phyloP scores from a whole-genome alignment of 2,329 filamentous ascomycete species.

The Trichoderma sp. region DNA sequence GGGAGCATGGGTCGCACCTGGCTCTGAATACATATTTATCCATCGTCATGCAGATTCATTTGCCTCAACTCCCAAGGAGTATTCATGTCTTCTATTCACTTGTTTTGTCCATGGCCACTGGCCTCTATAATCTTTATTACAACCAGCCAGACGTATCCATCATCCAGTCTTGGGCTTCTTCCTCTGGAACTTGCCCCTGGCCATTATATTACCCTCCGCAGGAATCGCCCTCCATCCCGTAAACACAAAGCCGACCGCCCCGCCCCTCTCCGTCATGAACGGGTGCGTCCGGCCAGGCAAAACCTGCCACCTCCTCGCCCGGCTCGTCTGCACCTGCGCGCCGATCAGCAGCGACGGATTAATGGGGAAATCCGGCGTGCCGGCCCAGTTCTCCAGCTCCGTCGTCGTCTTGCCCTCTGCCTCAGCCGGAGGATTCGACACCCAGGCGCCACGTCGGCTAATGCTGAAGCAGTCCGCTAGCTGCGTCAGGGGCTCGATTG shows the following conservation, averaged over 20 bases:
- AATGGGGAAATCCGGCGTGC: slow-evolving; percentile 76
- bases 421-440: slow-evolving; percentile 52
- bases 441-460: slow-evolving; percentile 74
- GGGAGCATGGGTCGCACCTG: background rate
- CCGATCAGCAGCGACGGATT: slow-evolving; percentile 84
- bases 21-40: background rate
- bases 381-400: slow-evolving; percentile 57
- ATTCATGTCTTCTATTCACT: background rate
- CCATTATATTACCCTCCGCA: slow-evolving; percentile 75
- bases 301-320: slow-evolving; percentile 84
- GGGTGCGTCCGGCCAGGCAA: slow-evolving; percentile 90
- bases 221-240: slow-evolving; percentile 81
- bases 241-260: slow-evolving; percentile 87
- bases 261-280: slow-evolving; percentile 85
- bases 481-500: slow-evolving; percentile 74
- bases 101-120: background rate
- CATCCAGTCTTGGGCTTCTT: slow-evolving; percentile 46
- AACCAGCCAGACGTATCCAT: too few species aligned
- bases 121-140: background rate
- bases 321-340: slow-evolving; percentile 76
- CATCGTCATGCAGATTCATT: background rate
- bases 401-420: slow-evolving; percentile 45
- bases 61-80: background rate
- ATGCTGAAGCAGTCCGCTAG: slow-evolving; percentile 85
- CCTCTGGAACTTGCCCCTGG: slow-evolving; percentile 76